Evolutionary conservation across 768 basidiomycete genomes (phyloP).

Genomic region (Lyophyllum decastes): DNA sequence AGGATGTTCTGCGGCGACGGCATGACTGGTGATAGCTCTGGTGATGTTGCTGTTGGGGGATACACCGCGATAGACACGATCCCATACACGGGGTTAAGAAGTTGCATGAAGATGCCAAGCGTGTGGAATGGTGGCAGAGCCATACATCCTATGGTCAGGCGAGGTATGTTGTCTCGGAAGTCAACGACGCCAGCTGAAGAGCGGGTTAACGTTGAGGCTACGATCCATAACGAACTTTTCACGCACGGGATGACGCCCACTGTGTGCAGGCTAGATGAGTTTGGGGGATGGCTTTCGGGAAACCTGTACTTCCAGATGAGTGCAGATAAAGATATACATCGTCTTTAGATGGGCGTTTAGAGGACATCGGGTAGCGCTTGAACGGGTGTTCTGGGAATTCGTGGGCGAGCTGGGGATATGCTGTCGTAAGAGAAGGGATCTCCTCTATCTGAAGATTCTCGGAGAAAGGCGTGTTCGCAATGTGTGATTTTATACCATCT

Average conservation of each 20-base stretch:
- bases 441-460: not conserved
- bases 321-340: slow-evolving; percentile 30
- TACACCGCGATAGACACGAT: slow-evolving; percentile 21
- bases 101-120: slow-evolving; percentile 25
- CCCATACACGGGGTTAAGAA: slow-evolving; percentile 25
- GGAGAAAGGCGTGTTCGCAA: not conserved
- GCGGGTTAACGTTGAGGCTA: not conserved
- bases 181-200: slow-evolving; percentile 13
- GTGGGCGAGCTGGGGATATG: slow-evolving; percentile 11
- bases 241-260: slow-evolving; percentile 29
- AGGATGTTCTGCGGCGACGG: slow-evolving; percentile 38
- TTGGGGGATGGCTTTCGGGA: slow-evolving; percentile 35
- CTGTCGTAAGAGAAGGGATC: slow-evolving; percentile 1
- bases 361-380: slow-evolving; percentile 3
- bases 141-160: slow-evolving; percentile 23
- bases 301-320: slow-evolving; percentile 42
- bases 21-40: slow-evolving; percentile 27
- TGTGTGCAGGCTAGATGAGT: slow-evolving; percentile 21
- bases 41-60: slow-evolving; percentile 24
- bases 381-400: slow-evolving; percentile 8
- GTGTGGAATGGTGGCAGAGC: slow-evolving; percentile 34
- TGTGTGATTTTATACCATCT: slow-evolving; percentile 14
- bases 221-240: not conserved
- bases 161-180: slow-evolving; percentile 9
- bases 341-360: slow-evolving; percentile 9